phyloP scores from a whole-genome alignment of 1,284 basidiomycete genomes.

The Erythrobasidium hasegawianum region DNA sequence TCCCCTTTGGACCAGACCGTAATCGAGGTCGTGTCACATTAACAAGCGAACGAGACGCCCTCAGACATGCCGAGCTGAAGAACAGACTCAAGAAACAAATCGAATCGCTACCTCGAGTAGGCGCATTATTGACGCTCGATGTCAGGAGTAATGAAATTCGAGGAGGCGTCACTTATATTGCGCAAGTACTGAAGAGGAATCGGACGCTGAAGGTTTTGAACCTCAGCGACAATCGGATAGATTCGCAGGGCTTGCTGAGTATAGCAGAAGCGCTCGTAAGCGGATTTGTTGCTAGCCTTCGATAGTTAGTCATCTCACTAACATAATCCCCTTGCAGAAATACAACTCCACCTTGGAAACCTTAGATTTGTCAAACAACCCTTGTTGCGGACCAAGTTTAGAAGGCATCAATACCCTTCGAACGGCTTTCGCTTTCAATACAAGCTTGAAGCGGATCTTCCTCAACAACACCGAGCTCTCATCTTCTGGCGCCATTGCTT shows the following conservation, averaged over 20 bases:
- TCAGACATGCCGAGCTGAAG: slow-evolving; percentile 17
- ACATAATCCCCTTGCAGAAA: slow-evolving; percentile 59
- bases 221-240: slow-evolving; percentile 87
- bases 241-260: slow-evolving; percentile 69
- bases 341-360: slow-evolving; percentile 93
- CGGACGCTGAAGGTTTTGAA: slow-evolving; percentile 91
- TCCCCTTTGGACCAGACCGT: slow-evolving; percentile 15
- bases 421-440: slow-evolving; percentile 88
- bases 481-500: slow-evolving; percentile 82
- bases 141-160: slow-evolving; percentile 85
- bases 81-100: slow-evolving; percentile 49
- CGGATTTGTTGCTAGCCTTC: slow-evolving; percentile 29
- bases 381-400: slow-evolving; percentile 78
- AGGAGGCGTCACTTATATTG: slow-evolving; percentile 79
- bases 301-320: not conserved
- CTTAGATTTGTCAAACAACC: slow-evolving; percentile 86
- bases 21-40: slow-evolving; percentile 20
- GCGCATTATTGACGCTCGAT: slow-evolving; percentile 81
- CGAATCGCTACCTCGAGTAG: slow-evolving; percentile 76
- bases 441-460: slow-evolving; percentile 85
- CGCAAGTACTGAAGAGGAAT: slow-evolving; percentile 93
- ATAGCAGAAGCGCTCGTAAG: slow-evolving; percentile 84
- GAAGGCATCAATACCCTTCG: slow-evolving; percentile 86
- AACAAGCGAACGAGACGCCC: slow-evolving; percentile 56
- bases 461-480: slow-evolving; percentile 76